phyloP scores from a whole-genome alignment of 768 basidiomycete species.

The Auriscalpium orientale region DNA sequence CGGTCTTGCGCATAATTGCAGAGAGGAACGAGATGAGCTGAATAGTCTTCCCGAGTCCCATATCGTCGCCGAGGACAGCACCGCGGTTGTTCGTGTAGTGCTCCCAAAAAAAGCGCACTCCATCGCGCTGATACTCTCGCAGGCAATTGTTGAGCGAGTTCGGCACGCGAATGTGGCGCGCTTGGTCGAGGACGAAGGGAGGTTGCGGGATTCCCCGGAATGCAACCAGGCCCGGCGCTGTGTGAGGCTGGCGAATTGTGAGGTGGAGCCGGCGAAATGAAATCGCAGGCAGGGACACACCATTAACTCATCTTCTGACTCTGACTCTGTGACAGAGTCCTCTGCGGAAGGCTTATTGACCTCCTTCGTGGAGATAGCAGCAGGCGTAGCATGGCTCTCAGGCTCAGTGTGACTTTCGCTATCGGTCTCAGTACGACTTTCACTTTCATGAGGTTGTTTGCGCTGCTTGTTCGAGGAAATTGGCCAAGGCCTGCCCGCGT shows the following conservation, averaged over 20 bases:
- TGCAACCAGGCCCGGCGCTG: slow-evolving; percentile 36
- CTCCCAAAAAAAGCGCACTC: slow-evolving; percentile 73
- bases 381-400: not conserved
- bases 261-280: not conserved
- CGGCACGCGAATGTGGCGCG: slow-evolving; percentile 45
- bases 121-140: slow-evolving; percentile 88
- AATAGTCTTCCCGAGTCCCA: slow-evolving; percentile 95
- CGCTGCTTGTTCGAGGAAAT: no score
- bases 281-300: not conserved
- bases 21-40: slow-evolving; percentile 87
- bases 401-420: slow-evolving; percentile 2
- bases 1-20: slow-evolving; percentile 84
- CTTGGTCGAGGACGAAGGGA: slow-evolving; percentile 44
- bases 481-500: not conserved
- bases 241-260: not conserved
- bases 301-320: slow-evolving; percentile 26
- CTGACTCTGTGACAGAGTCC: slow-evolving; percentile 42
- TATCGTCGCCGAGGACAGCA: slow-evolving; percentile 89
- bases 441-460: not conserved
- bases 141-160: slow-evolving; percentile 75
- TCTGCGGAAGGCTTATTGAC: slow-evolving; percentile 13
- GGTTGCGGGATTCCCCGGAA: slow-evolving; percentile 31
- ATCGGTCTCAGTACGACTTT: not conserved
- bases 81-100: slow-evolving; percentile 63
- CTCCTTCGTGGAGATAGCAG: not conserved